These are phyloP conservation scores for Filosporella fistucella DNA, from an alignment of 495 filamentous ascomycete genomes.

Conservation along the genomic window DNA sequence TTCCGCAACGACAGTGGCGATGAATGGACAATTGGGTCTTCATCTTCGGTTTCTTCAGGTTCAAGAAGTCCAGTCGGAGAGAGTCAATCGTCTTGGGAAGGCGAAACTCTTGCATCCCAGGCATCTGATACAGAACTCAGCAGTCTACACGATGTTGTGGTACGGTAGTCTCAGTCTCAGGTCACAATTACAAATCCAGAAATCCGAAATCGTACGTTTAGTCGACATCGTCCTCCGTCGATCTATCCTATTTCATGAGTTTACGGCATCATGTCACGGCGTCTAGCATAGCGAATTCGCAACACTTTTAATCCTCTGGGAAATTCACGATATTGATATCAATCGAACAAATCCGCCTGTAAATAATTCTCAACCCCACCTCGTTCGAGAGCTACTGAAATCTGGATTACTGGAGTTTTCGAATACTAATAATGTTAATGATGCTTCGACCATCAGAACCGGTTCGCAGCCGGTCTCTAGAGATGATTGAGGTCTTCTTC, in stretches of 20 bases:
- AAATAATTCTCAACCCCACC: conserved; percentile 12
- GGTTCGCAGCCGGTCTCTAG: background rate
- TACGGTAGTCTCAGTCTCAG: conserved; percentile 13
- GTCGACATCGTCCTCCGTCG: conserved; percentile 12
- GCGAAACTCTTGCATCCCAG: conserved; percentile 19
- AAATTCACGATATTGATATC: background rate
- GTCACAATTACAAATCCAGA: conserved; percentile 1
- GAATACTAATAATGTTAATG: conserved; percentile 11
- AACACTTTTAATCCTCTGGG: conserved; percentile 8
- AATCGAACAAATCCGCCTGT: conserved; percentile 17
- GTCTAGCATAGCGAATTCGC: conserved; percentile 24
- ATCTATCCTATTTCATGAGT: conserved; percentile 15
- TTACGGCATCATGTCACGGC: conserved; percentile 25
- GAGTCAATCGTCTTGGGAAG: conserved; percentile 5
- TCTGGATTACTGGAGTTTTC: conserved; percentile 3
- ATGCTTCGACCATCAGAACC: background rate
- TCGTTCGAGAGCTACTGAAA: conserved; percentile 9
- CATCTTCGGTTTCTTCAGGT: conserved; percentile 36
- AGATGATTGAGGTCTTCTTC: no score
- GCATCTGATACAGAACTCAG: conserved; percentile 21
- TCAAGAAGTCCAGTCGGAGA: conserved; percentile 35
- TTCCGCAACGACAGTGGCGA: conserved; percentile 29
- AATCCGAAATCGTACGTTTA: conserved; percentile 3
- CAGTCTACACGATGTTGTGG: conserved; percentile 20
- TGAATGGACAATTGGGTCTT: conserved; percentile 41